Percentiles rank a stretch among this genome's conserved stretches.
phyloP scores from a whole-genome alignment of 495 filamentous ascomycete species.

The Aspergillus carlsbadensis region DNA sequence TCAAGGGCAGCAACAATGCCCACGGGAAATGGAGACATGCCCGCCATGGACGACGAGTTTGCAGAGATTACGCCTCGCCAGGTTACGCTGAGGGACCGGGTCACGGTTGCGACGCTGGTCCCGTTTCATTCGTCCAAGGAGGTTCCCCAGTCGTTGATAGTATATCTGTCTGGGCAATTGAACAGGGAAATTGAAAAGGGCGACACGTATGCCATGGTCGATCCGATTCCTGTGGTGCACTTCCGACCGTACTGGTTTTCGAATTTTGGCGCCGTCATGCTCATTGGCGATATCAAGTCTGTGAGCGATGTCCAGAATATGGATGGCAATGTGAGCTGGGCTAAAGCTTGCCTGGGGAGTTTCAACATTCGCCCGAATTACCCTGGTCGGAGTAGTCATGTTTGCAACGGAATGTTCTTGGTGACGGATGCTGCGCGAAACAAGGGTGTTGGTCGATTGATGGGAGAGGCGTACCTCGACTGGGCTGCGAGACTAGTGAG shows the following conservation, averaged over 20 bases:
- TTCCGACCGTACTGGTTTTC: slow-evolving; percentile 95
- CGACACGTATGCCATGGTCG: slow-evolving; percentile 93
- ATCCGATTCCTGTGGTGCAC: slow-evolving; percentile 67
- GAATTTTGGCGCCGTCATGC: slow-evolving; percentile 91
- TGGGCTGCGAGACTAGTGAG: slow-evolving; percentile 85
- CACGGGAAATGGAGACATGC: slow-evolving; percentile 81
- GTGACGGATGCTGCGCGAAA: slow-evolving; percentile 89
- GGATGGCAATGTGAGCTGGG: slow-evolving; percentile 70
- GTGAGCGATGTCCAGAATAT: slow-evolving; percentile 57
- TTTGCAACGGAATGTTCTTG: slow-evolving; percentile 94
- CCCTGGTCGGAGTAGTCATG: slow-evolving; percentile 90
- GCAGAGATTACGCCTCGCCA: slow-evolving; percentile 70
- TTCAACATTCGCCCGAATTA: slow-evolving; percentile 99
- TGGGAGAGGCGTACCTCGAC: slow-evolving; percentile 93
- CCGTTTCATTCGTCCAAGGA: slow-evolving; percentile 75
- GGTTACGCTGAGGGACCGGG: slow-evolving; percentile 85
- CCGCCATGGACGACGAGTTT: slow-evolving; percentile 52
- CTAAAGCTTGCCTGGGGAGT: slow-evolving; percentile 81
- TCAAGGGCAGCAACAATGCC: slow-evolving; percentile 64
- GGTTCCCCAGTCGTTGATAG: slow-evolving; percentile 72
- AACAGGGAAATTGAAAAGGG: slow-evolving; percentile 95
- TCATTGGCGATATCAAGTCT: slow-evolving; percentile 75
- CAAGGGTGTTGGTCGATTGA: slow-evolving; percentile 83
- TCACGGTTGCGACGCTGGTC: slow-evolving; percentile 86
- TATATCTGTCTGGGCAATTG: slow-evolving; percentile 80